Base-by-base conservation (phyloP, 371 early-diverging fungal genomes). In the Sporodiniella umbellata region DNA sequence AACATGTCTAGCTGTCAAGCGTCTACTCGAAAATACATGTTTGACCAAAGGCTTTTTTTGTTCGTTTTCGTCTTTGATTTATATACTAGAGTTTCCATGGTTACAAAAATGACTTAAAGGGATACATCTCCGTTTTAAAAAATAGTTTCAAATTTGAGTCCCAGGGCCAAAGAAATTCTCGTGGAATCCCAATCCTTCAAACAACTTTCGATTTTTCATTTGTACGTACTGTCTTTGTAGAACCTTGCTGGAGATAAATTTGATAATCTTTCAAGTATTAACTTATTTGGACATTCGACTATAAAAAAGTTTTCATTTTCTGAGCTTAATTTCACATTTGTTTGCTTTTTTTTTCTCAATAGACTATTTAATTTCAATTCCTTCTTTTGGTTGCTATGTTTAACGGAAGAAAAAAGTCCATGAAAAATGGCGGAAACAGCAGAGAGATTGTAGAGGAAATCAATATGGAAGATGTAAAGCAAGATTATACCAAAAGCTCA, bases 61-160 rank as follows among this genome's bases (percentile, higher is more conserved):
- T n/a, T n/a, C n/a, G n/a, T n/a, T n/a, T n/a, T n/a, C n/a, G n/a
- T n/a, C n/a, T n/a, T n/a, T n/a, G n/a, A n/a, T n/a, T n/a, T n/a
- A n/a, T n/a, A n/a, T n/a, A n/a, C n/a, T n/a, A n/a, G n/a, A n/a
- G n/a, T n/a, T n/a, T n/a, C n/a, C n/a, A n/a, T n/a, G n/a, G n/a
- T n/a, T n/a, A n/a, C n/a, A n/a, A n/a, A n/a, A n/a, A 28, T 28
- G 10, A 28, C 30, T 28, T 4, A 28, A 28, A 28, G 30, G 4
- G 30, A 96, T 93, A 40, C 95, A 96, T 38, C 88, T 90, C 30
- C 30, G 30, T 10, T 28, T 28, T 10, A 28, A 28, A 7, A 28
- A 10, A 7, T 28, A 28, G 10, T 28, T 28, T 28, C 30, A 28
- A 28, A 28, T 28, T 61, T 95, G 96, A 24, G 94, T 75, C 8